A percentile compares a stretch with the other conserved stretches of the same genome.
These are phyloP conservation scores for Sphagnurus paluster DNA, from an alignment of 1,284 basidiomycete species.

Conservation along the genomic window DNA sequence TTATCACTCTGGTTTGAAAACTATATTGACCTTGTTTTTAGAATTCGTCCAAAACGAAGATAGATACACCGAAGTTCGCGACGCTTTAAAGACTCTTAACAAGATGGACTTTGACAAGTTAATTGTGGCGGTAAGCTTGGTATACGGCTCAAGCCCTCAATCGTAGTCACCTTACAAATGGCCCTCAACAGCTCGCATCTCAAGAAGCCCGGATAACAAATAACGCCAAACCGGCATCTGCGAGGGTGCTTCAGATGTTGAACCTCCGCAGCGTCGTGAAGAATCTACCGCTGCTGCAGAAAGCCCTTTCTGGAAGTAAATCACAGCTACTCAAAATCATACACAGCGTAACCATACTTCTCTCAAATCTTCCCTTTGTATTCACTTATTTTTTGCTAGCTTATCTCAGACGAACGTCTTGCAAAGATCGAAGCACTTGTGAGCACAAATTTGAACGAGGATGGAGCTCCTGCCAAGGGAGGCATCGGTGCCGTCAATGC, in stretches of 20 bases:
- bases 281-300: conserved; percentile 60
- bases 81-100: conserved; percentile 68
- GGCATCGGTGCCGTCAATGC: conserved; percentile 71
- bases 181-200: conserved; percentile 51
- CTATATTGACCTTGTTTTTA: conserved; percentile 25
- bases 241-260: conserved; percentile 76
- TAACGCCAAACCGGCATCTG: conserved; percentile 62
- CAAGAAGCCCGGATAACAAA: conserved; percentile 55
- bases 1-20: not conserved
- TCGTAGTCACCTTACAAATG: not conserved
- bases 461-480: conserved; percentile 60
- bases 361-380: not conserved
- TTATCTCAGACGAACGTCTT: conserved; percentile 72
- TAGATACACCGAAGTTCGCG: conserved; percentile 65
- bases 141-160: conserved; percentile 15
- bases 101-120: conserved; percentile 90
- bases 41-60: conserved; percentile 80
- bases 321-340: conserved; percentile 66
- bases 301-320: conserved; percentile 56
- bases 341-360: conserved; percentile 43
- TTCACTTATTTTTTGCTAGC: conserved; percentile 35
- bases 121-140: conserved; percentile 74
- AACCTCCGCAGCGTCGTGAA: conserved; percentile 70
- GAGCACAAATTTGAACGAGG: conserved; percentile 70
- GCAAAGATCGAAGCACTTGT: conserved; percentile 63